phyloP scores from a whole-genome alignment of 192 early-diverging fungal species.

The Linderina pennispora region DNA sequence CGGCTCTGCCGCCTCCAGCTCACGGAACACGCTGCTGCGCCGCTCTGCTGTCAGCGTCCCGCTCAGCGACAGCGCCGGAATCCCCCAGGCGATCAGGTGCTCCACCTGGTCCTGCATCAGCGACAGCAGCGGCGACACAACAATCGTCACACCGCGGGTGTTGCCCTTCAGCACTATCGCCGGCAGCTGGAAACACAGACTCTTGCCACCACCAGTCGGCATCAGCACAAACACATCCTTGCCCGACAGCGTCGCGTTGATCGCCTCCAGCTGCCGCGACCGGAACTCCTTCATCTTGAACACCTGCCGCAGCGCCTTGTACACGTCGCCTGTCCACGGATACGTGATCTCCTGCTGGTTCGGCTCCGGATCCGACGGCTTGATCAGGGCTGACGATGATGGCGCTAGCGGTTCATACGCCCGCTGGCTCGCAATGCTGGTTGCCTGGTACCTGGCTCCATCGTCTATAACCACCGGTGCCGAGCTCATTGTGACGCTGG shows the following conservation, averaged over 20 bases:
- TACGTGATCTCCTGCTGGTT: conserved; percentile 26
- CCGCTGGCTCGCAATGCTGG: background rate
- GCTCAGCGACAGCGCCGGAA: conserved; percentile 58
- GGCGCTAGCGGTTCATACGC: background rate
- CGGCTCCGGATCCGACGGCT: conserved; percentile 34
- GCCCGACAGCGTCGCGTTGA: conserved; percentile 78
- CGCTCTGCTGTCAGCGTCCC: conserved; percentile 51
- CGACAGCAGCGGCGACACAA: conserved; percentile 92
- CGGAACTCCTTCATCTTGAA: conserved; percentile 78
- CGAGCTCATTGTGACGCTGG: background rate
- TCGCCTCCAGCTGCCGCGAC: conserved; percentile 79
- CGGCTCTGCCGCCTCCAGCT: conserved; percentile 47
- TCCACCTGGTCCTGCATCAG: conserved; percentile 93
- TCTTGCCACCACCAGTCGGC: conserved; percentile 97
- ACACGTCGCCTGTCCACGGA: conserved; percentile 70
- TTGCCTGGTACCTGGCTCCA: background rate
- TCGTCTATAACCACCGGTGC: too few species aligned
- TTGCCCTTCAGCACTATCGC: conserved; percentile 59
- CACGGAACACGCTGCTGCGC: conserved; percentile 51
- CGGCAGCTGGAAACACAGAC: conserved; percentile 91
- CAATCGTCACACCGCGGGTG: conserved; percentile 74
- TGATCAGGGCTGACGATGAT: conserved; percentile 4
- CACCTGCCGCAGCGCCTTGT: conserved; percentile 54
- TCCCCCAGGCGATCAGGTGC: conserved; percentile 58
- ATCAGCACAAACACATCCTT: conserved; percentile 93